Evolutionary conservation across 2,329 filamentous ascomycete species (phyloP), one percentile per base, ranked within the genome.

Genomic region (Trichoderma koningiopsis): DNA sequence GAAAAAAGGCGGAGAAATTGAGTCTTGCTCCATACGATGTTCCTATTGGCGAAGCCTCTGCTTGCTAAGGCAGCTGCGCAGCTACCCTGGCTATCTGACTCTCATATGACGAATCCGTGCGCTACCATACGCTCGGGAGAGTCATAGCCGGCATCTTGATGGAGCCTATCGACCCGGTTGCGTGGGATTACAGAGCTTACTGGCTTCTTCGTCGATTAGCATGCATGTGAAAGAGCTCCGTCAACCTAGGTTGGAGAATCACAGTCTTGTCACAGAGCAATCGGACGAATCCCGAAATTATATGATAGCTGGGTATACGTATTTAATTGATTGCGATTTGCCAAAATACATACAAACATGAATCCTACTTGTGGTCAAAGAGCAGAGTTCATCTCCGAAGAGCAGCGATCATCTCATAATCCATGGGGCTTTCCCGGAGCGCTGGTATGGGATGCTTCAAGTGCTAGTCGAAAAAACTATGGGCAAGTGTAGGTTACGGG

Each of bases 41-140:
- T 55, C 49, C 61, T 55, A 64, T 64, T 64, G 61, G 62, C 33
- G 24, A 47, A 11, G 52, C 6, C 19, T 33, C 16, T n/a, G 52
- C 27, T 65, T 53, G 62, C 62, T 57, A 65, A 65, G 27, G 62
- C 27, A 43, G 52, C 52, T 65, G 57, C 16, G 40, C 16, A 43
- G 40, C 16, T 43, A 40, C n/a, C 62, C 53, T 53, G 8, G 35
- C 52, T 7, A 10, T 43, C 29, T 49, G 62, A 27, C 27, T n/a
- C 37, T 14, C 27, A 31, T 14, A 58, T n/a, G 53, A 57, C 24
- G 53, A 47, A 47, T 47, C n/a, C 37, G 62, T 49, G 62, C 62
- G 29, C 62, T 35, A 35, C 62, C 62, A 57, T 56, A 66, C 53
- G 62, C 37, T 57, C 53, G 62, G 53, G 35, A 66, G 11, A 40